Percentiles rank a stretch among this genome's conserved stretches.
Conservation (phyloP, 2,329 filamentous ascomycete genomes). For the Colletotrichum lentis region DNA sequence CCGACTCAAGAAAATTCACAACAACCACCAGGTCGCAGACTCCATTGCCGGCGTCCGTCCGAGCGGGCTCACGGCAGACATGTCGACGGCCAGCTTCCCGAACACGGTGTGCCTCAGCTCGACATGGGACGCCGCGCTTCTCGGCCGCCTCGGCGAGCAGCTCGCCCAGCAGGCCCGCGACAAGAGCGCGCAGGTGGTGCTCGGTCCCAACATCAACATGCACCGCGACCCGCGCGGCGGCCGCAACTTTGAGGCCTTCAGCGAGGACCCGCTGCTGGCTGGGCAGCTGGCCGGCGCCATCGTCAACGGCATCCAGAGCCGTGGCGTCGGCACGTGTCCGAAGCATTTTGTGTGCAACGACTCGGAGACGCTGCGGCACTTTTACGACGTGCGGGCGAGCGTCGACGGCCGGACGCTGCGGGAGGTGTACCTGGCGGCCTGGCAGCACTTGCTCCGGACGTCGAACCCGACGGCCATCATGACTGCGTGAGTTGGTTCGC, state of each 20-base stretch:
- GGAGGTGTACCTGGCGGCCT: conserved; percentile 40
- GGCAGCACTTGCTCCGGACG: conserved; percentile 38
- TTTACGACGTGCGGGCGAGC: conserved; percentile 36
- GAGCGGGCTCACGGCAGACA: conserved; percentile 29
- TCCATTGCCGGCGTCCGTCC: conserved; percentile 38
- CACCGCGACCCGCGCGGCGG: conserved; percentile 54
- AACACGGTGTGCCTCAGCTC: conserved; percentile 38
- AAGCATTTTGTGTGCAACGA: conserved; percentile 55
- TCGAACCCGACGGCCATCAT: conserved; percentile 37
- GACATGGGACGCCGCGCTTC: conserved; percentile 38
- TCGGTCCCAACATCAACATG: conserved; percentile 67
- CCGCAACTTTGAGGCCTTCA: conserved; percentile 55
- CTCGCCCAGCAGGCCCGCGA: conserved; percentile 39
- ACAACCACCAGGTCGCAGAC: conserved; percentile 31
- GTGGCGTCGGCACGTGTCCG: conserved; percentile 48
- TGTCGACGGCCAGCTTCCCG: conserved; percentile 38
- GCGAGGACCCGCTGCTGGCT: conserved; percentile 54
- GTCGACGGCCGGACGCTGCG: conserved; percentile 31
- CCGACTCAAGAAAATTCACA: not conserved
- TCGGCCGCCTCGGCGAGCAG: conserved; percentile 32
- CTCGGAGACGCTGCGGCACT: conserved; percentile 38
- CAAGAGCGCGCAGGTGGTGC: conserved; percentile 76
- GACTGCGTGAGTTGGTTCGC: conserved; percentile 31
- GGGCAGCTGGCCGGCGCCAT: conserved; percentile 52
- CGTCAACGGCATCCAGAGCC: conserved; percentile 51